Evolutionary conservation across 768 basidiomycete genomes (phyloP), one percentile per base, ranked within the genome.

Genomic region (Termitomyces sp.): DNA sequence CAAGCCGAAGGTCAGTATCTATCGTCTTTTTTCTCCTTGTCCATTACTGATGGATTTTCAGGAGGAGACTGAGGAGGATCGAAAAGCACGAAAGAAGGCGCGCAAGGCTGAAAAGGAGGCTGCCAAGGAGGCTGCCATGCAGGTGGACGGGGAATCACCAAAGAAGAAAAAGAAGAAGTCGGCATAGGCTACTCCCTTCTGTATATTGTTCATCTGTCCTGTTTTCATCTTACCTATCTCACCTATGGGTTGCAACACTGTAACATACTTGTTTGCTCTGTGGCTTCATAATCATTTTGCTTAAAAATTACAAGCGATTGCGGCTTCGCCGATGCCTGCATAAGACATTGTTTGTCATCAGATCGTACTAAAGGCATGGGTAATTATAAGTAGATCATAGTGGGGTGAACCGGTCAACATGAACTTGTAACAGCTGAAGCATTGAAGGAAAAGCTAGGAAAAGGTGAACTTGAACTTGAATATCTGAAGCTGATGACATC

Each of bases 21-120:
- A n/a, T 50, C 4, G 4, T 15, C 61, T 61, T 59, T 46, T 58
- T 62, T 62, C 33, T 52, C 33, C 56, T n/a, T 39, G 28, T 36
- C 39, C 9, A 60, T 48, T 60, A 35, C 48, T 24, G 28, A 60
- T 24, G 24, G n/a, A 60, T 64, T 48, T 66, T 15, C 53, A 85
- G 68, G 84, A 79, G 54, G 92, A 94, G 78, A 91, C 91, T 33
- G 89, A 92, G 74, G 90, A 89, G 63, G 91, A 94, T 73, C 84
- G 85, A 61, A 94, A 93, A 75, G 90, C 88, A 39, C 81, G 79
- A 70, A 92, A 87, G 75, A 88, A 88, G 77, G 90, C 88, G 2
- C 79, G 79, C 66, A 92, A 91, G 71, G 92, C 89, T 16, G 89
- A 88, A 70, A 93, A 93, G 73, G 84, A 84, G 42, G 81, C 79